Evolutionary conservation across 1,139 yeast genomes (phyloP), one percentile per base, ranked within the genome.

Genomic region (Taphrina populina): DNA sequence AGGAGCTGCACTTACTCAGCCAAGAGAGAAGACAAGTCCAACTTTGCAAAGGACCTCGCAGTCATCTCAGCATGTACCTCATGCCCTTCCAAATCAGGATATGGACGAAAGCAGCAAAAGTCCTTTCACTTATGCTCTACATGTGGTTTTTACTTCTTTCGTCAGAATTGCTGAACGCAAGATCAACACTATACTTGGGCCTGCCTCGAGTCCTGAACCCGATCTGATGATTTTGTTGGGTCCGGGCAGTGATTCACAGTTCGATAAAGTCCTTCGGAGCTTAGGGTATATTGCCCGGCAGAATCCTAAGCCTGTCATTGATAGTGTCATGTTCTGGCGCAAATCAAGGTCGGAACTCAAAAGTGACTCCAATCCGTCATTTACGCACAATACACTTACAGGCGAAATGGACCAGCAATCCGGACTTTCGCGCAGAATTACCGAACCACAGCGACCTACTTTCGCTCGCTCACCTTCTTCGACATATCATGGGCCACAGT

Each of bases 241-340:
- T 0, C 94, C 84, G 64, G 97, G 96, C 0, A 82, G 80, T 0
- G 98, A 92, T 66, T 82, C 84, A 0, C 80, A 79, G 26, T 90
- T 92, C 67, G 98, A 92, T 69, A 81, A 84, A 64, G 84, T 88
- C 56, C 81, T 94, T 24, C 81, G 81, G 8, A 84, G 96, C 0
- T 73, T 92, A 60, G 98, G 98, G 1, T 88, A 86, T 67, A 86
- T 92, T 36, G 95, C 98, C 1, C 76, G 88, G 58, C 76, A 84
- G 33, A 87, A 88, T 63, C 97, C 97, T 0, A 90, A 88, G 65
- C 95, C 96, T 0, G 96, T 94, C 2, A 90, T 94, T 43, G 98
- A 94, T 68, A 87, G 95, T 20, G 96, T 92, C 59, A 90, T 94
- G 97, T 90, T 86, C 66, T 92, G 99, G 99, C 77, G 98, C 59